phyloP scores from a whole-genome alignment of 1,139 yeast genomes.

The Lodderomyces metapsilosis region DNA sequence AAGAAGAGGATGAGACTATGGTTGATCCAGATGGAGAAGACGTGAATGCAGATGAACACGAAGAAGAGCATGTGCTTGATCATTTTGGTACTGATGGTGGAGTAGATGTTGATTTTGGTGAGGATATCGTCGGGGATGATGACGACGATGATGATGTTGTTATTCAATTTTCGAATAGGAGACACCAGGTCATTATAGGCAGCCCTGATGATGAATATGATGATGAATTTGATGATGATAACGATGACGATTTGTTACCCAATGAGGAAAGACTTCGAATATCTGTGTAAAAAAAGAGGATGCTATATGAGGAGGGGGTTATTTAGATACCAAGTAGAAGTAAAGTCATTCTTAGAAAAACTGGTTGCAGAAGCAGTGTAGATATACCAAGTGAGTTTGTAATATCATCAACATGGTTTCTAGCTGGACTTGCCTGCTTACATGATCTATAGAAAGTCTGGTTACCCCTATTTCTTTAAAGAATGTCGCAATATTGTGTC shows the following conservation, averaged over 20 bases:
- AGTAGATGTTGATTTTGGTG: slow-evolving; percentile 1
- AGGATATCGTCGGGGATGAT: not conserved
- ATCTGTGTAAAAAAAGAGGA: not conserved
- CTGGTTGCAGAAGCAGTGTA: too few relatives aligned
- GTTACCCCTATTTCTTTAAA: not conserved
- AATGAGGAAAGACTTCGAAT: not conserved
- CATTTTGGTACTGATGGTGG: slow-evolving; percentile 2
- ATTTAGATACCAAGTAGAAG: not conserved
- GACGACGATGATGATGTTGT: not conserved
- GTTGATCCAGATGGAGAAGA: slow-evolving; percentile 1
- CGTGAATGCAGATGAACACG: not conserved
- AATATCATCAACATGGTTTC: too few relatives aligned
- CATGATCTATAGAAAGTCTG: too few relatives aligned
- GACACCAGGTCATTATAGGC: not conserved
- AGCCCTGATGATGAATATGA: not conserved
- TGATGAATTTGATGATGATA: not conserved
- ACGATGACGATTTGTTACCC: not conserved
- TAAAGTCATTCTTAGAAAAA: too few relatives aligned
- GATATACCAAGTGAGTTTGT: too few relatives aligned
- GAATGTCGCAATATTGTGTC: not conserved
- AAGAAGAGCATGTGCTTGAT: not conserved
- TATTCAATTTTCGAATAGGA: not conserved
- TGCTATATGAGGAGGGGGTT: not conserved
- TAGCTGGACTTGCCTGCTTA: too few relatives aligned
- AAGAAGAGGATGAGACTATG: slow-evolving; percentile 2